Conservation (phyloP, 2,329 filamentous ascomycete species). For the Phyllosticta citribraziliensis region DNA sequence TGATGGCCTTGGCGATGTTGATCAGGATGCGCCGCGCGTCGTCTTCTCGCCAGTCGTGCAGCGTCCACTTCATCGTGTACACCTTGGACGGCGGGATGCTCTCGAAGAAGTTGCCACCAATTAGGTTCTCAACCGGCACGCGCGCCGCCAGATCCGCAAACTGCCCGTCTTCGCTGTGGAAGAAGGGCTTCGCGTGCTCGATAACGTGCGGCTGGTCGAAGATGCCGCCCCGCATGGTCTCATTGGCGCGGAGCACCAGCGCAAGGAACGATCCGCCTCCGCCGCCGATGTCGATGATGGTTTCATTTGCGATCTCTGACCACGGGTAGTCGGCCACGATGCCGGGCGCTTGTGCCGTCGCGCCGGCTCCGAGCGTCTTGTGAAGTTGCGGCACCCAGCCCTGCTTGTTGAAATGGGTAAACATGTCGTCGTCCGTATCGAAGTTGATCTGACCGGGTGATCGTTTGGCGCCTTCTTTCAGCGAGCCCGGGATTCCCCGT, state of each 20-base stretch:
- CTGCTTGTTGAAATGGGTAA: slow-evolving; percentile 27
- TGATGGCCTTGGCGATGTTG: slow-evolving; percentile 24
- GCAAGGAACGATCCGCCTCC: slow-evolving; percentile 32
- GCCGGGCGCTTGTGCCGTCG: slow-evolving; percentile 29
- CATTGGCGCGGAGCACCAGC: slow-evolving; percentile 22
- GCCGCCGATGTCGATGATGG: slow-evolving; percentile 32
- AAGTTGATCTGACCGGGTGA: slow-evolving; percentile 31
- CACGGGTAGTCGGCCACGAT: slow-evolving; percentile 39
- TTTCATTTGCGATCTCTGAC: slow-evolving; percentile 25
- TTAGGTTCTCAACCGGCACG: slow-evolving; percentile 20
- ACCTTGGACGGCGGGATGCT: slow-evolving; percentile 23
- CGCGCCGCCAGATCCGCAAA: slow-evolving; percentile 26
- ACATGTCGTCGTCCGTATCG: slow-evolving; percentile 33
- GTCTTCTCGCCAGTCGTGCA: slow-evolving; percentile 34
- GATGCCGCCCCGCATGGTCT: slow-evolving; percentile 25
- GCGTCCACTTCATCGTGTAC: slow-evolving; percentile 32
- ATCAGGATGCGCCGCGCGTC: slow-evolving; percentile 21
- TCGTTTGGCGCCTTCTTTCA: slow-evolving; percentile 16
- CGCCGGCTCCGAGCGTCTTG: slow-evolving; percentile 28
- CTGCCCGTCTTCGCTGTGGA: slow-evolving; percentile 17
- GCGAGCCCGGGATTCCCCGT: slow-evolving; percentile 27
- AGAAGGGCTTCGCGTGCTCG: slow-evolving; percentile 19
- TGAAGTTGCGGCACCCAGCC: slow-evolving; percentile 29
- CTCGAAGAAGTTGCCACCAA: slow-evolving; percentile 31
- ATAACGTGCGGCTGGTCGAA: slow-evolving; percentile 29